Base-by-base conservation (phyloP, 1,139 yeast species). In the Scheffersomyces cryptocercus region DNA sequence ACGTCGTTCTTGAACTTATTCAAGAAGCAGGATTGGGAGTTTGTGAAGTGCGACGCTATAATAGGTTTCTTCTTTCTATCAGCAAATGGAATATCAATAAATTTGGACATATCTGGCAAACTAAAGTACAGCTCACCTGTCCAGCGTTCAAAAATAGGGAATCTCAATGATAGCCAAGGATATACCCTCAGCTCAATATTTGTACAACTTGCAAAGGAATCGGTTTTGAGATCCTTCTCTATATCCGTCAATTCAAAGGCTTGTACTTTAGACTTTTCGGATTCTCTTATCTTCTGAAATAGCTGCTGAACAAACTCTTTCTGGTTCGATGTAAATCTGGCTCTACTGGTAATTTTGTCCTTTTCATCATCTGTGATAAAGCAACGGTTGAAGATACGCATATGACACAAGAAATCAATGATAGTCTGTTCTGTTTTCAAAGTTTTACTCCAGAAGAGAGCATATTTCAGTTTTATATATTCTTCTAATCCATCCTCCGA, bases 151-250 rank as follows among this genome's bases (percentile, higher is more conserved):
- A 49, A 59, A 6, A 39, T 43, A 3, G 71, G 70, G 29, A 55
- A 61, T 41, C 56, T 46, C 13, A 45, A 49, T 3, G 65, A 49
- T 29, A 65, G 45, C 62, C 68, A 65, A 1, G 71, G 69, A 46
- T 52, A 62, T 11, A 31, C 14, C 8, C 20, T 31, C 24, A 14
- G 15, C 20, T 31, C 35, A 15, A 31, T 14, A 20, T 31, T 15
- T 15, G 24, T 31, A 14, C 24, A 10, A 31, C 10, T 31, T 3
- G 35, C n/a, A 20, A 31, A 31, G 26, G 26, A 20, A 20, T 20
- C 26, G 26, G 26, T 20, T 20, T 20, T 20, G 16, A 31, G 15
- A n/a, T 15, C 24, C 5, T 14, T 31, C 20, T 31, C 20, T 6
- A 14, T n/a, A 15, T 14, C 12, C 4, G 11, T 14, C 3, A 31